Evolutionary conservation across 768 basidiomycete genomes (phyloP), one percentile per base, ranked within the genome.

Genomic region (Mycena crocata): DNA sequence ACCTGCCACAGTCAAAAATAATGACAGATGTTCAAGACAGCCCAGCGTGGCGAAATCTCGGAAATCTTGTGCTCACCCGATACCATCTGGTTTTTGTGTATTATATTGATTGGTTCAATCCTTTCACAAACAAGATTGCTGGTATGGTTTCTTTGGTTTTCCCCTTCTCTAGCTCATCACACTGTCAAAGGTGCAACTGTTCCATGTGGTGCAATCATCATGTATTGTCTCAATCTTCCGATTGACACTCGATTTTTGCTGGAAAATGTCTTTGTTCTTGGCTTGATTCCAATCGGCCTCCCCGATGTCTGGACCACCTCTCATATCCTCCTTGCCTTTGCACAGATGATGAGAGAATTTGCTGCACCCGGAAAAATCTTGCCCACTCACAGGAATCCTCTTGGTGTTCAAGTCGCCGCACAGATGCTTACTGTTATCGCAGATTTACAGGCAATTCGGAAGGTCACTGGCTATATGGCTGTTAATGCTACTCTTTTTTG

Each of bases 21-120:
- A 49, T 48, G 35, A 31, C 31, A n/a, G 64, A 58, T n/a, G n/a
- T n/a, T n/a, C n/a, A n/a, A n/a, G n/a, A n/a, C n/a, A n/a, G n/a
- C n/a, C n/a, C n/a, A 26, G 55, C 57, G 3, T 71, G 70, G 70
- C 26, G 52, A 21, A 52, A 37, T 23, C 48, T 68, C 0, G 26
- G 35, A 24, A 45, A 42, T 10, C 67, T 35, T 44, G 24, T 46
- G 10, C 14, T 5, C 3, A 30, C 14, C 26, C 57, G 7, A 32
- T 69, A 66, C 9, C 44, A 68, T 31, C 46, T 77, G 5, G 72
- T 69, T 1, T 77, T 69, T 50, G 73, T 67, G 19, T 40, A 77
- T 21, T 77, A 63, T 24, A 46, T 76, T 19, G 71, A 77, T 46
- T 76, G 73, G 72, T 77, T 77, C 57, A 77, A 77, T 51, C 74